Evolutionary conservation across 495 filamentous ascomycete species (phyloP), one percentile per base, ranked within the genome.

Genomic region (Hypoxylon trugodes): DNA sequence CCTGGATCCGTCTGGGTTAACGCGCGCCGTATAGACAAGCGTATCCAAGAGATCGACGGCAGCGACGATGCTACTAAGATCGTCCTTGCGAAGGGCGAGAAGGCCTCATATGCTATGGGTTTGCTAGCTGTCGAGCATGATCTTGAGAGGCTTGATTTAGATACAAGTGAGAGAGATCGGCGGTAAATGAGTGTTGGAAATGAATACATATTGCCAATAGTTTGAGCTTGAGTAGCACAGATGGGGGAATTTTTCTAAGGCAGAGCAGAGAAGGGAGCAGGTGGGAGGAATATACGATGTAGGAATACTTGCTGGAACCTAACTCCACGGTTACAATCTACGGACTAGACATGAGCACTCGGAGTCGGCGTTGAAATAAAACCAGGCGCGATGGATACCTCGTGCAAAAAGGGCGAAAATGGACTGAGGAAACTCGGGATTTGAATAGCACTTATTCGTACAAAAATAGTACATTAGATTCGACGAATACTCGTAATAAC

Each of bases 71-170:
- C n/a, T n/a, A 48, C 62, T 32, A 55, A 74, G 52, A 45, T 81
- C 22, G 76, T 80, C 36, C 69, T 84, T n/a, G 74, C 75, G 6
- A 74, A 74, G 70, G 72, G 76, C 53, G 82, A 84, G 57, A 74
- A 78, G 57, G 73, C 81, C 6, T 80, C 82, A 55, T 85, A 81
- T 66, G 82, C 82, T 18, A 70, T 85, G 41, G 82, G 82, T 2
- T 28, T 85, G 63, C 60, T 85, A 12, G 77, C 78, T 16, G 73
- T 84, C 28, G 80, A 84, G 64, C 70, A 77, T 36, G 82, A 85
- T 58, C 69, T 85, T 53, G 77, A 83, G 59, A 74, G 63, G 49
- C 64, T 85, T 49, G 79, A 79, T 40, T 53, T 85, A 26, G 62
- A 74, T 6, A 32, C 49, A 3, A 56, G 55, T 7, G 61, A 68